These are phyloP conservation scores for Cordyceps pruinosa DNA, from an alignment of 2,329 filamentous ascomycete species.

Conservation along the genomic window DNA sequence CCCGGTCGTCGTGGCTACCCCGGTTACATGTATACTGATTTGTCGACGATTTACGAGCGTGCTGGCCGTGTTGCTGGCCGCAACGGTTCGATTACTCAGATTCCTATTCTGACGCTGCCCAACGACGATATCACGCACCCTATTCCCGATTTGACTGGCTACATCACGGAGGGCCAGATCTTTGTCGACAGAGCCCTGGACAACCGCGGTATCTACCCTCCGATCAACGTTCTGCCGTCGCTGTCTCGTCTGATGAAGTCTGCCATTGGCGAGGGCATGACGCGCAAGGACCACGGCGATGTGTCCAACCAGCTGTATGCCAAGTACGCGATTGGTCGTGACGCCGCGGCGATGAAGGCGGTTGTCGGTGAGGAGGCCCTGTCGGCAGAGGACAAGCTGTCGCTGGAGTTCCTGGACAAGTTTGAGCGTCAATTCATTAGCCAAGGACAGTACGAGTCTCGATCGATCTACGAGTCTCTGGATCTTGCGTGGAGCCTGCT, in stretches of 20 bases:
- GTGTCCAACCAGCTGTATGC: slow-evolving; percentile 99
- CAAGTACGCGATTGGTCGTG: slow-evolving; percentile 98
- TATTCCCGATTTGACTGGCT: slow-evolving; percentile 96
- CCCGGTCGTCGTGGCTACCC: slow-evolving; percentile 98
- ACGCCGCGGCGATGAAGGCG: slow-evolving; percentile 97
- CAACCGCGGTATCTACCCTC: slow-evolving; percentile 97
- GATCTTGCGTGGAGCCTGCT: slow-evolving; percentile 95
- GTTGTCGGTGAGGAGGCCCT: slow-evolving; percentile 97
- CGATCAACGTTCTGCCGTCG: slow-evolving; percentile 96
- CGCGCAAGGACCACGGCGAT: slow-evolving; percentile 92
- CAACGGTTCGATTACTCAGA: slow-evolving; percentile 98
- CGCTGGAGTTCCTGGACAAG: slow-evolving; percentile 95
- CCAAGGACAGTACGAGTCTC: slow-evolving; percentile 87
- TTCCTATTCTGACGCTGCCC: slow-evolving; percentile 98
- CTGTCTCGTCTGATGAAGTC: slow-evolving; percentile 99
- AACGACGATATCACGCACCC: slow-evolving; percentile 99
- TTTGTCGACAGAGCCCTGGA: slow-evolving; percentile 88
- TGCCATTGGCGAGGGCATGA: slow-evolving; percentile 95
- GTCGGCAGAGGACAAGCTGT: slow-evolving; percentile 93
- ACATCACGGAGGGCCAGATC: slow-evolving; percentile 98
- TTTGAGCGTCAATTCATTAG: slow-evolving; percentile 94
- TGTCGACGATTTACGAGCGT: slow-evolving; percentile 99
- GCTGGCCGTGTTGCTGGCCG: slow-evolving; percentile 94
- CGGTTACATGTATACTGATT: slow-evolving; percentile 99
- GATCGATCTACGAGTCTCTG: slow-evolving; percentile 86